Evolutionary conservation across 306 rosid species (phyloP).

Genomic region (Sechiopsis laciniata): DNA sequence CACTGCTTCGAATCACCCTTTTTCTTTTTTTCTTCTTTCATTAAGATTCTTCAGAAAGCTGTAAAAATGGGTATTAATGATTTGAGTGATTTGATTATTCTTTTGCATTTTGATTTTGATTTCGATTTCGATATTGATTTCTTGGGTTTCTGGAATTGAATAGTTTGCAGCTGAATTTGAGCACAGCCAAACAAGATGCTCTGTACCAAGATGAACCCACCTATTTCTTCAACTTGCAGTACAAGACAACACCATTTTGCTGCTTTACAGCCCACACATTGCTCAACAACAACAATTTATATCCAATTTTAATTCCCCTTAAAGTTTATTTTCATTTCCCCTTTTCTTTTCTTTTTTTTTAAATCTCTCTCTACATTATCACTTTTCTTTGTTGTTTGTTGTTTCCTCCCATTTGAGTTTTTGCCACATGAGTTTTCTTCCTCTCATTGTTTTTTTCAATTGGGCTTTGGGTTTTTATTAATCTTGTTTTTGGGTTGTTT

Average conservation of each 20-base stretch:
- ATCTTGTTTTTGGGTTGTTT: neutral
- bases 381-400: neutral
- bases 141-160: constrained; percentile 26
- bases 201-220: constrained; percentile 40
- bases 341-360: neutral
- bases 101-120: too few relatives aligned
- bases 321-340: too few relatives aligned
- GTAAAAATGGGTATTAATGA: neutral
- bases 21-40: neutral
- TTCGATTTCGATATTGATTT: neutral
- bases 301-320: constrained; percentile 3
- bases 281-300: neutral
- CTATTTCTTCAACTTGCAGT: constrained; percentile 55
- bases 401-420: too few relatives aligned
- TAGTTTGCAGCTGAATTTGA: too few relatives aligned
- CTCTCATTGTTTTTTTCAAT: neutral
- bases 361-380: constrained; percentile 17
- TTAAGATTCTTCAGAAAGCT: neutral
- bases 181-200: constrained; percentile 46
- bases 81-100: neutral
- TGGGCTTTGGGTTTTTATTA: neutral
- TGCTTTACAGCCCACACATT: constrained; percentile 85
- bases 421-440: too few relatives aligned
- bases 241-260: constrained; percentile 61
- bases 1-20: constrained; percentile 39